Base-by-base conservation (phyloP, 352 stramenopile genomes). In the Aphanomyces astaci region DNA sequence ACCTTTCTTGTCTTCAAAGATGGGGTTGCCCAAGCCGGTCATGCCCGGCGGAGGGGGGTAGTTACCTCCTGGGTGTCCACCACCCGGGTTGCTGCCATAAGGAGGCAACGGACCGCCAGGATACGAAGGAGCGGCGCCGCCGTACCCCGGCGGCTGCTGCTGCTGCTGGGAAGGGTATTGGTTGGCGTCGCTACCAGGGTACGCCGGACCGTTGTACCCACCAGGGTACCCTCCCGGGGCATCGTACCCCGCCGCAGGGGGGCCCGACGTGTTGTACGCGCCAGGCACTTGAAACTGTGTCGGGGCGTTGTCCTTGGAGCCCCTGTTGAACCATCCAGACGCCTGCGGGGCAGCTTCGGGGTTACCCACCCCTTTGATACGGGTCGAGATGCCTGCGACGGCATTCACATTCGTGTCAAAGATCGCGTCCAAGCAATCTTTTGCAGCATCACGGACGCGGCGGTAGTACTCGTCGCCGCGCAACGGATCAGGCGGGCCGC, bases 401-500 rank as follows among this genome's bases (percentile, higher is more conserved):
- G 33, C 66, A 17, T 78, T 60, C 45, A 82, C 86, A 75, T 94
- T 84, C 71, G 84, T 94, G 73, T 95, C 87, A 71, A 98, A 98
- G 64, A 98, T 92, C 27, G 89, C 92, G 70, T 98, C 95, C 28
- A 98, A 77, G 56, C 89, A 92, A 36, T 98, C 95, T 77, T 98
- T 98, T 0, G 94, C 95, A 0, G 93, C 88, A 22, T 95, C 85
- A 27, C 94, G 80, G 25, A 98, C 93, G 31, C 85, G 83, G 49
- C 92, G 84, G 72, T 96, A 98, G 70, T 92, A 95, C 67, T 98
- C 88, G 75, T 98, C 95, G 33, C 95, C 95, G 63, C 96, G 94
- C 45, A 98, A 82, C 49, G 92, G 89, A 82, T 98, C 95, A 17
- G 94, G 83, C 1, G 84, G 83, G 4, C 95, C 95, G 17, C 90